Evolutionary conservation across 2,329 filamentous ascomycete species (phyloP).

Genomic region (Blumeria graminis): DNA sequence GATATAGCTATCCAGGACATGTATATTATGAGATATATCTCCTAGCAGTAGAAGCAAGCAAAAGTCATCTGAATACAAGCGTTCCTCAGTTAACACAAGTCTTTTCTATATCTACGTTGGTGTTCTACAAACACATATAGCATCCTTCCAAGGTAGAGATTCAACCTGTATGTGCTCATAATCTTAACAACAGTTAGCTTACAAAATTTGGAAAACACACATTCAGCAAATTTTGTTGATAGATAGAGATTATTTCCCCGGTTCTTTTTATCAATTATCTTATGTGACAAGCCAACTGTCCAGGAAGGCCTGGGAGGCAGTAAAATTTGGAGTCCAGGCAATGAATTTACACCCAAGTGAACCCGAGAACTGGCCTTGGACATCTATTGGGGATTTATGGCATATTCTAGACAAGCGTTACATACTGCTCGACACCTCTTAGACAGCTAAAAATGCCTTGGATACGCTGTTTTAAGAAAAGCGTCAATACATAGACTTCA

Average conservation of each 20-base stretch:
- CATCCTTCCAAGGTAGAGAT: too few relatives aligned
- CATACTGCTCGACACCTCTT: neutral
- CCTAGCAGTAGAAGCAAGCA: too few relatives aligned
- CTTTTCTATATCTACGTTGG: too few relatives aligned
- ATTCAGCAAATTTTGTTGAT: neutral
- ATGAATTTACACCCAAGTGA: neutral
- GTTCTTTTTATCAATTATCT: neutral
- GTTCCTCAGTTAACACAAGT: too few relatives aligned
- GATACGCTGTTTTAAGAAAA: neutral
- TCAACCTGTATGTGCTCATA: too few relatives aligned
- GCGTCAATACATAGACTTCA: neutral
- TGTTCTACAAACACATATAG: too few relatives aligned
- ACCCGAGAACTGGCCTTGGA: neutral
- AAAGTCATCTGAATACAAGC: too few relatives aligned
- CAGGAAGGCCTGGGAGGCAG: neutral
- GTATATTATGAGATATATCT: too few relatives aligned
- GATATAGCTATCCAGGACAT: too few relatives aligned
- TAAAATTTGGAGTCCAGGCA: neutral
- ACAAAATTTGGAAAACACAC: neutral
- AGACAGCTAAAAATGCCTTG: neutral
- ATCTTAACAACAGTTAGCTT: neutral
- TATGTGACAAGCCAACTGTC: neutral
- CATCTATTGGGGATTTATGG: neutral
- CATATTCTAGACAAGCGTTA: neutral
- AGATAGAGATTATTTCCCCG: neutral